Conservation (phyloP, 495 filamentous ascomycete species). For the Sabuloglossum arenarium region DNA sequence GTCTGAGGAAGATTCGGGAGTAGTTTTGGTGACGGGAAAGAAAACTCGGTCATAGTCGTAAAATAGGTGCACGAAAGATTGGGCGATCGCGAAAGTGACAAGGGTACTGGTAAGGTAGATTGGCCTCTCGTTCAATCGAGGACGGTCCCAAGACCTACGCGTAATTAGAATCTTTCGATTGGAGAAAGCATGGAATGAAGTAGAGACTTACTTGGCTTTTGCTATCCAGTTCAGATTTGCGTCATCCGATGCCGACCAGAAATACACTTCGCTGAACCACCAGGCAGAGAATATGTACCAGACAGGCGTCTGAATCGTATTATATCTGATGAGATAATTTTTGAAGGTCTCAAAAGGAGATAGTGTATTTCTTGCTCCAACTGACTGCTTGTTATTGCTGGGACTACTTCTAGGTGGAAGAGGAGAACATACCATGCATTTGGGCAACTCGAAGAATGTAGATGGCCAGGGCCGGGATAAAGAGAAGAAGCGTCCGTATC, state of each 20-base stretch:
- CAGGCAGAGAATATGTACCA: constrained; percentile 63
- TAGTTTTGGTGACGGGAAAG: constrained; percentile 26
- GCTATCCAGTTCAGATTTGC: constrained; percentile 54
- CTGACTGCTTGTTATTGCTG: constrained; percentile 9
- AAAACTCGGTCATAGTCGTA: constrained; percentile 52
- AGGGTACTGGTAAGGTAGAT: constrained; percentile 61
- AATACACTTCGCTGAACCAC: constrained; percentile 64
- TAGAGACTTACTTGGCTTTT: constrained; percentile 30
- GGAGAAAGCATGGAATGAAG: constrained; percentile 2
- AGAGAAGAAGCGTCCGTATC: constrained; percentile 48
- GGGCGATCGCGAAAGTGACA: constrained; percentile 40
- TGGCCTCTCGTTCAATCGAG: constrained; percentile 68
- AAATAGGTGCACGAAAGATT: constrained; percentile 48
- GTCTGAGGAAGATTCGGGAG: constrained; percentile 15
- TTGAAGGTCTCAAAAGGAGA: constrained; percentile 43
- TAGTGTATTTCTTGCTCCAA: constrained; percentile 44
- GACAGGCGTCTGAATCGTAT: constrained; percentile 41
- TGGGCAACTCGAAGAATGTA: constrained; percentile 74
- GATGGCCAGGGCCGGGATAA: constrained; percentile 42
- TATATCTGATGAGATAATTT: constrained; percentile 28
- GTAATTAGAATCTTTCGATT: constrained; percentile 8
- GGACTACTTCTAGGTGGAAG: neutral
- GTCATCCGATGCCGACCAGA: constrained; percentile 45
- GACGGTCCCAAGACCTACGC: constrained; percentile 38
- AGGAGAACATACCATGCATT: constrained; percentile 37